A percentile compares a stretch with the other conserved stretches of the same genome.
phyloP scores from a whole-genome alignment of 768 basidiomycete species.

The Lactarius indigo region DNA sequence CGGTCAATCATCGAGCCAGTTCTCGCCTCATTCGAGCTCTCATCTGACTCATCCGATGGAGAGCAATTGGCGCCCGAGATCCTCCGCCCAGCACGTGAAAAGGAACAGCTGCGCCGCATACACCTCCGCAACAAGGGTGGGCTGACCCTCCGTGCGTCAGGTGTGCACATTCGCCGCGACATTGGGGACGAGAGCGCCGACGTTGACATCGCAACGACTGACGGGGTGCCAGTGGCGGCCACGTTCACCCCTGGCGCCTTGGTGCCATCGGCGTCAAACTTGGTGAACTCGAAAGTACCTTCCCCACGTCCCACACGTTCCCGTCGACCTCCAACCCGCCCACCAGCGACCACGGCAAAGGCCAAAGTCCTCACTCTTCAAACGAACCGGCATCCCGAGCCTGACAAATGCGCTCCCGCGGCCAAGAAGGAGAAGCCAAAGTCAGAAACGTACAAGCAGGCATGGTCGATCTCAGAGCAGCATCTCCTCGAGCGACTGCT shows the following conservation, averaged over 20 bases:
- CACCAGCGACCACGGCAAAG: slow-evolving; percentile 8
- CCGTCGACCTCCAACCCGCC: slow-evolving; percentile 2
- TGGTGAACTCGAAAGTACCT: not conserved
- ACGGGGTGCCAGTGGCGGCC: slow-evolving; percentile 5
- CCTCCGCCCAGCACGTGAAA: slow-evolving; percentile 42
- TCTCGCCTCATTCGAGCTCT: slow-evolving; percentile 32
- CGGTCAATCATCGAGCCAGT: slow-evolving; percentile 48
- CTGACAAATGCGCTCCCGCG: not conserved
- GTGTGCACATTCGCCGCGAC: slow-evolving; percentile 54
- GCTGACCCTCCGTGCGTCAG: slow-evolving; percentile 30
- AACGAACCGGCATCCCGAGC: not conserved
- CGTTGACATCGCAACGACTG: slow-evolving; percentile 46
- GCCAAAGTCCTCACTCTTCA: slow-evolving; percentile 8
- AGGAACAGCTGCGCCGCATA: slow-evolving; percentile 51
- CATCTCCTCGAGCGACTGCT: slow-evolving; percentile 70
- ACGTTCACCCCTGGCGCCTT: not conserved
- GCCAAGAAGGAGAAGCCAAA: slow-evolving; percentile 38
- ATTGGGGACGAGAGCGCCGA: slow-evolving; percentile 58
- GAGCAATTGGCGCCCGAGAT: slow-evolving; percentile 42
- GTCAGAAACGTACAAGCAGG: slow-evolving; percentile 78
- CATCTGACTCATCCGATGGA: slow-evolving; percentile 38
- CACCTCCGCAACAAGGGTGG: slow-evolving; percentile 45
- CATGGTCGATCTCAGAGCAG: slow-evolving; percentile 75
- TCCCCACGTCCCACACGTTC: slow-evolving; percentile 11
- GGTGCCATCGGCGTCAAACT: not conserved